A percentile compares a stretch with the other conserved stretches of the same genome.
These are phyloP conservation scores for Austroboletus eburneus DNA, from an alignment of 768 basidiomycete genomes.

Conservation along the genomic window DNA sequence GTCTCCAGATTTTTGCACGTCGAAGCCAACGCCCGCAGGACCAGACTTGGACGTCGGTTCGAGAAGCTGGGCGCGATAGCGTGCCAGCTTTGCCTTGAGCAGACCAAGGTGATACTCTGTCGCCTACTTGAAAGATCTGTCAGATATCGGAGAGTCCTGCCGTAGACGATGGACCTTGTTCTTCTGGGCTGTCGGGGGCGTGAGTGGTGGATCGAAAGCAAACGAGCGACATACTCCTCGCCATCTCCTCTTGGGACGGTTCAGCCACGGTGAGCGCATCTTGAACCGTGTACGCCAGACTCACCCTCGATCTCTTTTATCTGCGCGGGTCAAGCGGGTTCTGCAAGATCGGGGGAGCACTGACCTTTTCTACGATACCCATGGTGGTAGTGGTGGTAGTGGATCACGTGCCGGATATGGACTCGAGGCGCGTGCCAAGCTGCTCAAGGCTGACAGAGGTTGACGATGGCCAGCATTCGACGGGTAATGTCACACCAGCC, in stretches of 20 bases:
- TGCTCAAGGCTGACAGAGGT: too few species aligned
- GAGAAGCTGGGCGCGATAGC: constrained; percentile 91
- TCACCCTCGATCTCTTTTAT: constrained; percentile 95
- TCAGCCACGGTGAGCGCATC: constrained; percentile 3
- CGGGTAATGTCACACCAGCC: constrained; percentile 48
- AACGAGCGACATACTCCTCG: constrained; percentile 69
- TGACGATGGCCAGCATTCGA: constrained; percentile 23
- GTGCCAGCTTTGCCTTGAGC: constrained; percentile 90
- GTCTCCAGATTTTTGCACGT: constrained; percentile 85
- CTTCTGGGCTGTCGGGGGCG: constrained; percentile 70
- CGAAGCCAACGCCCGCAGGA: constrained; percentile 79
- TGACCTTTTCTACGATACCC: constrained; percentile 94
- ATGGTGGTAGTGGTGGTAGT: constrained; percentile 43
- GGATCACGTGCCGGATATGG: constrained; percentile 15
- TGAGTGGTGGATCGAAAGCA: constrained; percentile 1
- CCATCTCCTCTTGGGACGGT: constrained; percentile 81
- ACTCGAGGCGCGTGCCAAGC: too few species aligned
- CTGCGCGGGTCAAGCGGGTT: constrained; percentile 36
- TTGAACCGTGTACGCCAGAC: constrained; percentile 22
- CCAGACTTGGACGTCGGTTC: constrained; percentile 87
- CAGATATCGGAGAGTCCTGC: constrained; percentile 5
- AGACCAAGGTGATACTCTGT: constrained; percentile 94
- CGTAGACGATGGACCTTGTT: constrained; percentile 65
- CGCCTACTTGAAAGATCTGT: constrained; percentile 47
- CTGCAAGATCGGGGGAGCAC: constrained; percentile 4